phyloP scores from a whole-genome alignment of 2,329 filamentous ascomycete genomes.

The Fusarium annulatum region DNA sequence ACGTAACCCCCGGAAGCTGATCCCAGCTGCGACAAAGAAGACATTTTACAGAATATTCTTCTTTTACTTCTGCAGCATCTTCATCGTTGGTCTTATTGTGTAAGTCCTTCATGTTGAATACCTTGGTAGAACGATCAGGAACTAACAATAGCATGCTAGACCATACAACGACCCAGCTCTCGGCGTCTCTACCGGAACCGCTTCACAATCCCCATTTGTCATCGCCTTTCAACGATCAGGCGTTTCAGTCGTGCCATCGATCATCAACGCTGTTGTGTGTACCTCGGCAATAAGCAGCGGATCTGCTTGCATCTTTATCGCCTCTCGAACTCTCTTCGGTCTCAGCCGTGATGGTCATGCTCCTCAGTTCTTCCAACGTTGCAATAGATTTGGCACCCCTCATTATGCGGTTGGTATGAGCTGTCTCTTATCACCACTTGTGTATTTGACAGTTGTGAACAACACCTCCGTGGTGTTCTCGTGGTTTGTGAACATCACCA shows the following conservation, averaged over 20 bases:
- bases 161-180: not conserved
- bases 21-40: slow-evolving; percentile 1
- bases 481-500: not conserved
- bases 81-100: not conserved
- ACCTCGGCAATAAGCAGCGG: not conserved
- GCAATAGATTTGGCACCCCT: not conserved
- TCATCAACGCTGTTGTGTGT: not conserved
- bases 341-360: not conserved
- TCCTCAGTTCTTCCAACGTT: not conserved
- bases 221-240: not conserved
- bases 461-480: not conserved
- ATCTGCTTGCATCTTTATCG: not conserved
- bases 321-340: not conserved
- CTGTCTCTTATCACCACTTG: fast-evolving
- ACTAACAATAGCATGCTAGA: fast-evolving
- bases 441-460: not conserved
- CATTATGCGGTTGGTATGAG: not conserved
- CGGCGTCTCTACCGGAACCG: not conserved
- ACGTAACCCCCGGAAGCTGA: not conserved
- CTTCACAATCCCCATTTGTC: not conserved
- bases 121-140: fast-evolving
- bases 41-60: not conserved
- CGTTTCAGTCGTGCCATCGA: not conserved
- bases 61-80: not conserved
- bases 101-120: fast-evolving